Evolutionary conservation across 495 filamentous ascomycete genomes (phyloP).

Genomic region (Lepraria neglecta): DNA sequence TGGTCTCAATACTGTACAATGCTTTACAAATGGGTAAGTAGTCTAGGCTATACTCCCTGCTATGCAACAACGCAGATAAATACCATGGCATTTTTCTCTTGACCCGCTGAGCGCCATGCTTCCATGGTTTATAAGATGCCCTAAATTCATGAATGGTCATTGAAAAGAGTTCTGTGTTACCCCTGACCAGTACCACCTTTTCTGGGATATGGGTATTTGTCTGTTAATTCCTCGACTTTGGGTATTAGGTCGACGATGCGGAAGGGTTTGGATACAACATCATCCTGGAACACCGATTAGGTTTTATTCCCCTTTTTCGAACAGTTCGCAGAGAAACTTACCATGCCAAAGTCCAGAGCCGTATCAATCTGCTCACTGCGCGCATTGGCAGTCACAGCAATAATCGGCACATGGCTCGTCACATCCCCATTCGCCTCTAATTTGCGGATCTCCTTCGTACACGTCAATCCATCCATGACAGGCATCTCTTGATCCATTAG

Average conservation of each 20-base stretch:
- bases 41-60: too few species aligned
- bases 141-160: too few species aligned
- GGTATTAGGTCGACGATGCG: slow-evolving; percentile 61
- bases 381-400: slow-evolving; percentile 74
- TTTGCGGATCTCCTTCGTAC: slow-evolving; percentile 59
- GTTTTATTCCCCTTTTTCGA: background rate
- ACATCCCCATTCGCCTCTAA: slow-evolving; percentile 48
- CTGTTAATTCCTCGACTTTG: slow-evolving; percentile 44
- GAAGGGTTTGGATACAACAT: slow-evolving; percentile 77
- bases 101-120: too few species aligned
- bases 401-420: slow-evolving; percentile 57
- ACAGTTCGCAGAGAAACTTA: slow-evolving; percentile 28
- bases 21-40: too few species aligned
- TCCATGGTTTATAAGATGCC: too few species aligned
- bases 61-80: too few species aligned
- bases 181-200: too few species aligned
- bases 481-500: slow-evolving; percentile 86
- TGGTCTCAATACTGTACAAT: too few species aligned
- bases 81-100: too few species aligned
- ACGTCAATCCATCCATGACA: slow-evolving; percentile 68
- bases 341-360: slow-evolving; percentile 64
- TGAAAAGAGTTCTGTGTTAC: too few species aligned
- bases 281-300: slow-evolving; percentile 48
- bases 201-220: slow-evolving; percentile 9
- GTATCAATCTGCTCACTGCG: slow-evolving; percentile 58